phyloP scores from a whole-genome alignment of 2,329 filamentous ascomycete species.

The Colletotrichum shisoi region DNA sequence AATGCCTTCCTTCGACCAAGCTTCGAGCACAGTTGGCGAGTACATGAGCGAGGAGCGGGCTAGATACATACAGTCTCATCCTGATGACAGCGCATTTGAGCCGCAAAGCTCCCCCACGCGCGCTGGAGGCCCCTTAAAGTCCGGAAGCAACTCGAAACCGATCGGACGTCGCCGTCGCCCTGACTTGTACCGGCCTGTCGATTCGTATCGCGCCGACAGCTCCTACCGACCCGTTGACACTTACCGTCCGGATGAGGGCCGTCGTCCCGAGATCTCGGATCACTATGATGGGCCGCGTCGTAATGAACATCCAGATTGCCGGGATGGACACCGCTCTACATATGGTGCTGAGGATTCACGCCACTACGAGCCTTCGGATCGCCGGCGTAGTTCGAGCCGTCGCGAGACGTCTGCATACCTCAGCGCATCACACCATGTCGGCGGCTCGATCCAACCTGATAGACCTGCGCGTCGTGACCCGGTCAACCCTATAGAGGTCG shows the following conservation, averaged over 20 bases:
- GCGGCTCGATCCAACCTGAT: neutral
- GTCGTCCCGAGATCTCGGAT: neutral
- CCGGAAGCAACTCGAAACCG: constrained; percentile 14
- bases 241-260: neutral
- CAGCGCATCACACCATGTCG: neutral
- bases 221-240: neutral
- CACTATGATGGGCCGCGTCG: no score
- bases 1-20: neutral
- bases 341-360: no score
- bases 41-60: constrained; percentile 26
- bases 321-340: no score
- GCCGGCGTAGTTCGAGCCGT: neutral
- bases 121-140: neutral
- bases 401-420: neutral
- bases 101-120: neutral
- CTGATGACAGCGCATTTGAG: constrained; percentile 1
- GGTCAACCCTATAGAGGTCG: neutral
- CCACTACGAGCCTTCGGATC: neutral
- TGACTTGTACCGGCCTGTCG: constrained; percentile 13
- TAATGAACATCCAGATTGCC: neutral
- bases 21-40: neutral
- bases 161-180: constrained; percentile 6
- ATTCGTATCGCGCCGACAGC: neutral
- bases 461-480: neutral
- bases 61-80: constrained; percentile 12